Evolutionary conservation across 768 basidiomycete species (phyloP).

Genomic region (Holtermanniella nyarrowii): DNA sequence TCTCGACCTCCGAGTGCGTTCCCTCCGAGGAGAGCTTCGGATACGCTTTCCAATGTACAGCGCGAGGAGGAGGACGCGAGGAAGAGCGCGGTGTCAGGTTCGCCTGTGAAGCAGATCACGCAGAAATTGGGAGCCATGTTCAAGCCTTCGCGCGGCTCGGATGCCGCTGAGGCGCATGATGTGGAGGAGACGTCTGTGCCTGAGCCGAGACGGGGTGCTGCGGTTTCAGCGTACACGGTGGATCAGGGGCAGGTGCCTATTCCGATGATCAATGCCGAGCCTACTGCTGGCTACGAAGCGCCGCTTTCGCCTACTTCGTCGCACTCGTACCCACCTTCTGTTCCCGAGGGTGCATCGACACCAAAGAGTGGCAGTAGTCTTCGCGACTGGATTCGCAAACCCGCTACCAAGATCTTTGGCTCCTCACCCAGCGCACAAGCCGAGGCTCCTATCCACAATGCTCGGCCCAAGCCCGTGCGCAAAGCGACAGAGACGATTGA

Average conservation of each 20-base stretch:
- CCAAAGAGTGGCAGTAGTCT: neutral
- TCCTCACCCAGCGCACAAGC: no score
- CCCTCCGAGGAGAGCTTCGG: neutral
- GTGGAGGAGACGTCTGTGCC: neutral
- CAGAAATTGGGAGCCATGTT: neutral
- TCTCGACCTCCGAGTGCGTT: slow-evolving; percentile 17
- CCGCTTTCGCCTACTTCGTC: neutral
- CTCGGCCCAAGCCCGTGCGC: neutral
- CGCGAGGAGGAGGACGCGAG: neutral
- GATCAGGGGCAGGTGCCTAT: no score
- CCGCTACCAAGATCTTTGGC: slow-evolving; percentile 21
- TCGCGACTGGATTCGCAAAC: slow-evolving; percentile 27
- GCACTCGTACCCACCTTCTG: neutral
- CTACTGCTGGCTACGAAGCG: no score
- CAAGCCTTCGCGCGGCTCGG: neutral
- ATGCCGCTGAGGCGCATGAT: no score
- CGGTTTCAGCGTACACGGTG: no score
- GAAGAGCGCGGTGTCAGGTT: no score
- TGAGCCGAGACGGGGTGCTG: no score
- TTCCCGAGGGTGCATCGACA: neutral
- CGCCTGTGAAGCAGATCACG: neutral
- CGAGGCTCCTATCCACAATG: no score
- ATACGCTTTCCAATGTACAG: neutral
- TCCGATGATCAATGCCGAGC: no score
- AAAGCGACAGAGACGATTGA: neutral